phyloP scores from a whole-genome alignment of 2,329 filamentous ascomycete genomes.

The Amylocarpus encephaloides region DNA sequence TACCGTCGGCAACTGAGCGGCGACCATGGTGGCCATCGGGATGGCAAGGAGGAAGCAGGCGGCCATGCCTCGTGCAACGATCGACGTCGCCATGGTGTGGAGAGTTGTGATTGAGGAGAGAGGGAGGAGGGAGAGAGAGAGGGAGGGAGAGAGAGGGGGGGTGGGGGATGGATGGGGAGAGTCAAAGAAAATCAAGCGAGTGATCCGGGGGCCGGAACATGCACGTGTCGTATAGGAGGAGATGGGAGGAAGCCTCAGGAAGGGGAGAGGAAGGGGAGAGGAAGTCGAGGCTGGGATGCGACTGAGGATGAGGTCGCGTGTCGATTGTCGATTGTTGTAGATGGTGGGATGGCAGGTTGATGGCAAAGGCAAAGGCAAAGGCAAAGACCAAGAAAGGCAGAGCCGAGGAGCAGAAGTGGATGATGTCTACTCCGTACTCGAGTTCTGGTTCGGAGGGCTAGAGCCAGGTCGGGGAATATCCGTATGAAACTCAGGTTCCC shows the following conservation, averaged over 20 bases:
- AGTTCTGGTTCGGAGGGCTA: too few relatives aligned
- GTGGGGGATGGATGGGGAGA: neutral
- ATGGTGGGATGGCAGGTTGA: neutral
- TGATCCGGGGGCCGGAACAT: neutral
- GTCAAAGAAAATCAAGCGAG: neutral
- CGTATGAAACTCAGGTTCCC: slow-evolving; percentile 8
- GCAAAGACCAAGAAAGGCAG: too few relatives aligned
- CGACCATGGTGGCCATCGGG: slow-evolving; percentile 16
- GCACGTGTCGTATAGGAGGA: slow-evolving; percentile 10
- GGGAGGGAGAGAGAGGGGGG: neutral
- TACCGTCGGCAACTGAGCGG: slow-evolving; percentile 18
- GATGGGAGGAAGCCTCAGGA: neutral
- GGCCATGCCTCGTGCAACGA: slow-evolving; percentile 21
- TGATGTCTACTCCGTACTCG: too few relatives aligned
- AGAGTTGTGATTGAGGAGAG: slow-evolving; percentile 1
- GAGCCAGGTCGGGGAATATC: neutral
- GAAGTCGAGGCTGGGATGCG: neutral
- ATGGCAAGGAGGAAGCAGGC: slow-evolving; percentile 15
- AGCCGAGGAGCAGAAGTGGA: too few relatives aligned
- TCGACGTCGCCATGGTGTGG: slow-evolving; percentile 24
- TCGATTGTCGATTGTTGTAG: neutral
- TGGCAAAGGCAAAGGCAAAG: neutral
- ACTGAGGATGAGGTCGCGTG: neutral
- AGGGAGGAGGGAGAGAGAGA: neutral
- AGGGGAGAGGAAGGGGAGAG: neutral